Conservation (phyloP, 1,139 yeast genomes). For the Eremothecium cymbalariae region DNA sequence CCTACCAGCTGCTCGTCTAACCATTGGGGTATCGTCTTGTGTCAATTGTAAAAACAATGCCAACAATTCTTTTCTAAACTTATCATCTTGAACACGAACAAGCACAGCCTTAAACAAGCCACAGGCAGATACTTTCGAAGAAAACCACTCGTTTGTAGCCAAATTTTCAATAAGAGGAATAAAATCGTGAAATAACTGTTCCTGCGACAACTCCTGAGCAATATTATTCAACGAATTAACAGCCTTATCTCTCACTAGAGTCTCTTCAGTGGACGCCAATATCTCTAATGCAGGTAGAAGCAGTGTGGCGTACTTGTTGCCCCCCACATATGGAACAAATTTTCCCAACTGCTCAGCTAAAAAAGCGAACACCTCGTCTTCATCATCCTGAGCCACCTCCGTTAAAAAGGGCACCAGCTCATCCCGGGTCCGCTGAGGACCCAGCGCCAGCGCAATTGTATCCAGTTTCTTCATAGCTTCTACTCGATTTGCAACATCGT, state of each 20-base stretch:
- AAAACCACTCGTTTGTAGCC: conserved; percentile 90
- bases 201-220: conserved; percentile 54
- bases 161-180: conserved; percentile 71
- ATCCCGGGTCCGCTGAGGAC: conserved; percentile 83
- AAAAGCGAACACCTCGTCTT: conserved; percentile 93
- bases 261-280: conserved; percentile 91
- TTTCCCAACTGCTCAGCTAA: conserved; percentile 85
- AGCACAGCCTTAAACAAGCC: conserved; percentile 76
- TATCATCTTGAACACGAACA: conserved; percentile 46
- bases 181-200: conserved; percentile 60
- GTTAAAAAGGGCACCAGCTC: conserved; percentile 86
- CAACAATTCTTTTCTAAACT: conserved; percentile 51
- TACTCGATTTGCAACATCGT: conserved; percentile 86
- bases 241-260: conserved; percentile 94
- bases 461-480: conserved; percentile 93
- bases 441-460: conserved; percentile 90
- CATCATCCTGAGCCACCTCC: conserved; percentile 94
- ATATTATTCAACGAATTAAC: conserved; percentile 74
- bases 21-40: conserved; percentile 96
- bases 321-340: conserved; percentile 84
- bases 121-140: conserved; percentile 84
- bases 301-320: conserved; percentile 65
- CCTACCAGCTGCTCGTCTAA: conserved; percentile 87
- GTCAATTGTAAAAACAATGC: conserved; percentile 61
- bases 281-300: conserved; percentile 81